Evolutionary conservation across 1,284 basidiomycete genomes (phyloP), one percentile per base, ranked within the genome.

Genomic region (Omphalotus olearius): DNA sequence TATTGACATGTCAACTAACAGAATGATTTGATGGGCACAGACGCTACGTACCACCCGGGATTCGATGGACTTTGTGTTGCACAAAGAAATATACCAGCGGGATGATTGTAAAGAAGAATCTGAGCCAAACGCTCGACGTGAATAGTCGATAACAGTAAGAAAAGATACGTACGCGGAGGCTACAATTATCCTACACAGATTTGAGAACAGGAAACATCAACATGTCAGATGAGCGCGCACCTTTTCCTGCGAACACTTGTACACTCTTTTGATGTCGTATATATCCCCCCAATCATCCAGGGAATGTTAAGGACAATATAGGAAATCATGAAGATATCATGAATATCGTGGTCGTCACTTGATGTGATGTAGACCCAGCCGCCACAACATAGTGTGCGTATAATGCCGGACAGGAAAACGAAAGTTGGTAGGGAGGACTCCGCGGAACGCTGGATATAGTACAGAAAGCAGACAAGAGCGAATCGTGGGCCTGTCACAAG

Each of bases 341-440:
- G 93, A 14, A 79, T 74, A 62, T 90, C 85, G 59, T 89, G 88
- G 65, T 89, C 79, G 61, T 93, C 91, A 35, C 69, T 81, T 4
- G 86, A 88, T 0, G 94, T 96, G 61, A 97, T 84, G 62, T 87
- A 97, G 42, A 96, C 91, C 93, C 93, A 98, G 23, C 93, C 93
- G 23, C 88, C 92, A 59, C 93, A 97, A 4, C 83, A 79, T 18
- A 97, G 66, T 0, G 93, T 95, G 55, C 93, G 76, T 23, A 90
- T 64, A 13, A 93, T 57, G 0, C 93, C 93, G 26, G 76, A 72
- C 10, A 82, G 58, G 33, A 87, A 76, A 36, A 93, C 71, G 50
- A 83, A 59, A 13, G 69, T 70, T 0, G 87, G 75, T n/a, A 81
- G 66, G 38, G 60, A 69, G 16, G 79, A 79, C 20, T 62, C 59